Evolutionary conservation across 2,329 filamentous ascomycete genomes (phyloP), one percentile per base, ranked within the genome.

Genomic region (Cercospora zeina): DNA sequence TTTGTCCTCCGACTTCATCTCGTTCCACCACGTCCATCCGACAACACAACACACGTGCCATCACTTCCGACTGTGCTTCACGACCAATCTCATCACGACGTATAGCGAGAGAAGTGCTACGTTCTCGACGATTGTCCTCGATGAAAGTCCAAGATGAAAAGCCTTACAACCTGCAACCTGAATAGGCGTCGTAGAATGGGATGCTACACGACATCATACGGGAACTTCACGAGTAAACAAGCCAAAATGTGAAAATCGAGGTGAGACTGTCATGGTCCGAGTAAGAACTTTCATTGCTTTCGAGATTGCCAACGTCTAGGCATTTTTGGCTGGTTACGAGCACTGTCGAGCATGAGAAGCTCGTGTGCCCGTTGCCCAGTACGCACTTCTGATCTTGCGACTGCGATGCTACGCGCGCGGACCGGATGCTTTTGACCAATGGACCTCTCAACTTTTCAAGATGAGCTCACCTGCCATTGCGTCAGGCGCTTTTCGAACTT

Each of bases 1-100:
- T 42, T 16, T 27, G 21, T 16, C 36, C 27, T 27, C 54, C 54
- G 54, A 56, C 54, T 56, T 56, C 54, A 56, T 42, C 54, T 56
- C 54, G 54, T 56, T 13, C 54, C 13, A 53, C 31, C 49, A 53
- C 49, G 14, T 53, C 49, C 49, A 53, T 21, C 49, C 49, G 49
- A 34, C 49, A 34, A 53, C 49, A 3, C 49, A 3, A 27, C 49
- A 56, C 54, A 45, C 54, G 36, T 56, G 54, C 34, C 24, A 27
- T 27, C 24, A 27, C 49, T 49, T n/a, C 49, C 27, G n/a, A 21
- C 1, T 8, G 27, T 16, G 10, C 9, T 34, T 6, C 6, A 53
- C 14, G 16, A 9, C 30, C n/a, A 34, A 8, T 6, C 13, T 27
- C 11, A n/a, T 27, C 42, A 47, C 1, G 4, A 6, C 11, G 21